A percentile compares a stretch with the other conserved stretches of the same genome.
Evolutionary conservation across 345 rosid species (phyloP).

Genomic region (Corymbia maculata): DNA sequence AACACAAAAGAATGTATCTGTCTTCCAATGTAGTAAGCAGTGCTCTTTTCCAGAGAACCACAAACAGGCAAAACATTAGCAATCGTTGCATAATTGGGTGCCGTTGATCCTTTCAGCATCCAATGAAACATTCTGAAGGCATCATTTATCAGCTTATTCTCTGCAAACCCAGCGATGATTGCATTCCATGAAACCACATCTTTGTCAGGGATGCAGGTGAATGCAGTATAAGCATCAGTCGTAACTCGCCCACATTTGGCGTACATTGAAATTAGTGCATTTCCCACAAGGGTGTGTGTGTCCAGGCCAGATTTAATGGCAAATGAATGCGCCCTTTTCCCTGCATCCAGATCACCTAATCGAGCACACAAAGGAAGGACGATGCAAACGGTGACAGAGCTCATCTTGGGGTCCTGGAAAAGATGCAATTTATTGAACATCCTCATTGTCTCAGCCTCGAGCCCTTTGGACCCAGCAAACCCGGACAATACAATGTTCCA

Average conservation of each 20-base stretch:
- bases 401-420: slow-evolving; percentile 34
- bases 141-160: slow-evolving; percentile 35
- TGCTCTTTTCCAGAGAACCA: slow-evolving; percentile 27
- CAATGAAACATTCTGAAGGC: slow-evolving; percentile 49
- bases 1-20: slow-evolving; percentile 58
- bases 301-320: slow-evolving; percentile 53
- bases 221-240: slow-evolving; percentile 45
- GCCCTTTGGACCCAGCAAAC: slow-evolving; percentile 31
- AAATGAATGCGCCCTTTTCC: slow-evolving; percentile 45
- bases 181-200: slow-evolving; percentile 93
- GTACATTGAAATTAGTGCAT: slow-evolving; percentile 71
- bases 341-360: slow-evolving; percentile 29
- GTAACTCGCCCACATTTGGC: slow-evolving; percentile 52
- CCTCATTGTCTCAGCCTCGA: slow-evolving; percentile 32
- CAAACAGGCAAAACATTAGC: slow-evolving; percentile 56
- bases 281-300: slow-evolving; percentile 56
- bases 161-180: slow-evolving; percentile 76
- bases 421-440: slow-evolving; percentile 41
- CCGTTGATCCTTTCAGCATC: slow-evolving; percentile 40
- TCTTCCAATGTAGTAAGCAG: slow-evolving; percentile 38
- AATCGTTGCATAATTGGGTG: slow-evolving; percentile 55
- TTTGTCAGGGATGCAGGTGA: slow-evolving; percentile 41
- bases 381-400: slow-evolving; percentile 48
- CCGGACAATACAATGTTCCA: slow-evolving; percentile 82
- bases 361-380: slow-evolving; percentile 73